phyloP scores from a whole-genome alignment of 2,329 filamentous ascomycete species.

The Beauveria caledonica region DNA sequence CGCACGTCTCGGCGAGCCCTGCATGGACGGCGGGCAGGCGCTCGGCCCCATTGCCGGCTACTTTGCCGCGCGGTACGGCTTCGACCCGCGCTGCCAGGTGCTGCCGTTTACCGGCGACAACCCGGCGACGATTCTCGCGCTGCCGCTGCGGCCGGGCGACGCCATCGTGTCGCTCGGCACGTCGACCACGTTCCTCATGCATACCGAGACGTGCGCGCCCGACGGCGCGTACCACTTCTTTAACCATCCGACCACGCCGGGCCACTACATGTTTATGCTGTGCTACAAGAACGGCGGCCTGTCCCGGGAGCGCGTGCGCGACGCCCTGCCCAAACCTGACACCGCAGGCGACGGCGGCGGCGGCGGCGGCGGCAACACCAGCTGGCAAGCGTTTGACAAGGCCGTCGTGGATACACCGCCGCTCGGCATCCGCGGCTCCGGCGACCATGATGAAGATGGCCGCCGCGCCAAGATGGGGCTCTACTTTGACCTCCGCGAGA shows the following conservation, averaged over 20 bases:
- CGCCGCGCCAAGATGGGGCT: slow-evolving; percentile 70
- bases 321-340: slow-evolving; percentile 48
- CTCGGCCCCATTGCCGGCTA: slow-evolving; percentile 71
- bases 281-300: slow-evolving; percentile 98
- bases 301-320: slow-evolving; percentile 81
- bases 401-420: slow-evolving; percentile 59
- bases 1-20: slow-evolving; percentile 71
- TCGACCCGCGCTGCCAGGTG: slow-evolving; percentile 65
- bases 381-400: slow-evolving; percentile 77
- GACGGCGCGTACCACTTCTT: slow-evolving; percentile 94
- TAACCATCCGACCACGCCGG: slow-evolving; percentile 86
- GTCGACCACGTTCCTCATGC: slow-evolving; percentile 96
- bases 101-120: slow-evolving; percentile 93
- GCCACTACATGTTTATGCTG: slow-evolving; percentile 99
- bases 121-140: slow-evolving; percentile 84
- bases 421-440: slow-evolving; percentile 47
- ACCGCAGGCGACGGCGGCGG: slow-evolving; percentile 32
- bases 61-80: slow-evolving; percentile 71
- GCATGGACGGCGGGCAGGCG: slow-evolving; percentile 69
- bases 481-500: slow-evolving; percentile 94
- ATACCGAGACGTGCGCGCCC: slow-evolving; percentile 82
- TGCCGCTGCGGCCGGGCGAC: slow-evolving; percentile 79
- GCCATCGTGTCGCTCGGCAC: slow-evolving; percentile 94
- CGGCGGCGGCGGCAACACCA: slow-evolving; percentile 33
- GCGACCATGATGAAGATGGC: slow-evolving; percentile 20